Conservation (phyloP, 306 rosid genomes). For the Castanospermum australe region DNA sequence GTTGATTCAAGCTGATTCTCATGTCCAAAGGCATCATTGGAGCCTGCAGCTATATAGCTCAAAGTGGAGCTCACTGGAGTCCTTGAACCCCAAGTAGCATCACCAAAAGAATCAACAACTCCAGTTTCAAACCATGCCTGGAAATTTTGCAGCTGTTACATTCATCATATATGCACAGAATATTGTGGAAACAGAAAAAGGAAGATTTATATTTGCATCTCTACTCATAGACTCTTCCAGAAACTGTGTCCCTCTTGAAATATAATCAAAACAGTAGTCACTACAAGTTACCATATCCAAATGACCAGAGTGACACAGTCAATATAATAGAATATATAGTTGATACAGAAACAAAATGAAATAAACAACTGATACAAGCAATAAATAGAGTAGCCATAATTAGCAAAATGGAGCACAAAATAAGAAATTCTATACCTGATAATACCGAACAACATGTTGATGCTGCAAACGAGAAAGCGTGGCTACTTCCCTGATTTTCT, state of each 20-base stretch:
- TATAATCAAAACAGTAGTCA: conserved; percentile 14
- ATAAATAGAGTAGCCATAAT: neutral
- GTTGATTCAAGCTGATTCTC: conserved; percentile 84
- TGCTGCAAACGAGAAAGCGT: conserved; percentile 98
- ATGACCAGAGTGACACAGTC: conserved; percentile 7
- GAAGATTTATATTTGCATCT: conserved; percentile 20
- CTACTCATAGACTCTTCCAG: neutral
- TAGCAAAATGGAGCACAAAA: conserved; percentile 18
- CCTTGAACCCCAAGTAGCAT: conserved; percentile 60
- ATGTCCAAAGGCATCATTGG: conserved; percentile 52
- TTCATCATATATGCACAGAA: conserved; percentile 19
- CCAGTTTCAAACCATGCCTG: conserved; percentile 99
- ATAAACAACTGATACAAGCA: neutral
- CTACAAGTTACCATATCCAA: neutral
- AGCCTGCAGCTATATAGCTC: conserved; percentile 51
- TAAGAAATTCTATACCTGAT: conserved; percentile 63
- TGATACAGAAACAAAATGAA: conserved; percentile 16
- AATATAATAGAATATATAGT: neutral
- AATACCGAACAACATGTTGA: conserved; percentile 94
- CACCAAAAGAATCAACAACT: conserved; percentile 58
- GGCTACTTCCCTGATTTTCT: conserved; percentile 85
- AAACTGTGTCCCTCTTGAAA: conserved; percentile 15
- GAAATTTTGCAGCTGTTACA: conserved; percentile 39
- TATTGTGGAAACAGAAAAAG: conserved; percentile 4
- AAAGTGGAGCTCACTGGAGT: conserved; percentile 70